Evolutionary conservation across 1,284 basidiomycete genomes (phyloP), one percentile per base, ranked within the genome.

Genomic region (Tetrapyrgos nigripes): DNA sequence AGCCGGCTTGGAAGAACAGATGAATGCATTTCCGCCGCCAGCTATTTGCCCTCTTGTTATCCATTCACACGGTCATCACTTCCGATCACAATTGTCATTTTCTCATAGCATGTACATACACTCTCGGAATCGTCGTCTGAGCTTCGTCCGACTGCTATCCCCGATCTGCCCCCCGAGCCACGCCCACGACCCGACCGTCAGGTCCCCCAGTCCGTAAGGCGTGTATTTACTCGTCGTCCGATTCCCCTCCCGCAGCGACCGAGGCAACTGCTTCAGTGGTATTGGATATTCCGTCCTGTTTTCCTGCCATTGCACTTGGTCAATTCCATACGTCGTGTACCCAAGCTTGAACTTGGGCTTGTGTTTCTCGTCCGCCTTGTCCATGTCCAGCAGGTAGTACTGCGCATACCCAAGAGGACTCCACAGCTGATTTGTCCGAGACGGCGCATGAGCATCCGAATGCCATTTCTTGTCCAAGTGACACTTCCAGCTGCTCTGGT

Each of bases 391-490:
- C 51, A 95, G 78, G 76, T 89, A 96, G 71, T 90, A 94, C 86
- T 94, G 92, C 53, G 89, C 87, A 78, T 89, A 95, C 53, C 92
- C 92, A 37, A 94, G 77, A n/a, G 89, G 86, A 23, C 86, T 86
- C 82, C 89, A 89, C 58, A 82, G 81, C 47, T 75, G 80, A 73
- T 94, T 94, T 50, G 67, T 82, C 61, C 91, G 79, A 26, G 89
- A 89, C 6, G 93, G 93, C n/a, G 91, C 82, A 24, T 80, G 70
- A 17, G 83, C 71, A 67, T 86, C 85, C 48, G 84, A 83, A 69
- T 91, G 75, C 79, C 89, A 88, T 4, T 82, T 79, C 50, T 85
- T 75, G 54, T 80, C 28, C 61, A 87, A 70, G 62, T 83, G 77
- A 67, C 87, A 89, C 64, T 80, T 79, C 83, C 87, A 89, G 37